phyloP scores from a whole-genome alignment of 192 early-diverging fungal genomes.

The Coemansia sp. region DNA sequence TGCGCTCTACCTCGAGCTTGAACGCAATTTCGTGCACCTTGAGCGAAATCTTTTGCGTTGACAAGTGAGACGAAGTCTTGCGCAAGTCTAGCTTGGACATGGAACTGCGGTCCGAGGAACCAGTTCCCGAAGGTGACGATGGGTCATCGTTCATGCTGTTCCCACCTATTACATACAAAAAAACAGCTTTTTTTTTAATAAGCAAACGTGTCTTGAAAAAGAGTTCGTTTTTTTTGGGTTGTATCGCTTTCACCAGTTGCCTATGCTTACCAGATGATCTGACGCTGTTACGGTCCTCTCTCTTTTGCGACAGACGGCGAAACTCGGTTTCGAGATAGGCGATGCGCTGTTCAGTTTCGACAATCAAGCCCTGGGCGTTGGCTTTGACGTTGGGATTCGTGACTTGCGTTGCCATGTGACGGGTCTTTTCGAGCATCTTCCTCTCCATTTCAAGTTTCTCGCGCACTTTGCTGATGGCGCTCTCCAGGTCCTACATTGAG shows the following conservation, averaged over 20 bases:
- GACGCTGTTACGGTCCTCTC: conserved; percentile 57
- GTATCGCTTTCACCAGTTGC: not conserved
- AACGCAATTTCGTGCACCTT: conserved; percentile 86
- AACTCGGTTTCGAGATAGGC: conserved; percentile 72
- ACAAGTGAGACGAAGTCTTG: conserved; percentile 69
- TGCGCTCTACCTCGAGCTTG: conserved; percentile 93
- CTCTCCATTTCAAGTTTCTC: conserved; percentile 75
- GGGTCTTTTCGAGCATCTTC: conserved; percentile 72
- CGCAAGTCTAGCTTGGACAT: conserved; percentile 64
- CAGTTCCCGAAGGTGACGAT: conserved; percentile 25
- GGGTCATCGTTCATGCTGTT: conserved; percentile 26
- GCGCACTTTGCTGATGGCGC: conserved; percentile 69
- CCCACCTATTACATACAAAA: conserved; percentile 27
- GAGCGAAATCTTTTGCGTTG: conserved; percentile 72
- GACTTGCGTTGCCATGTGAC: conserved; percentile 69
- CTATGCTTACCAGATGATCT: conserved; percentile 31
- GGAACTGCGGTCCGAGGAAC: conserved; percentile 26
- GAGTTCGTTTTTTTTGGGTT: not conserved
- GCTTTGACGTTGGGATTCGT: conserved; percentile 71
- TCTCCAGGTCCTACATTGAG: conserved; percentile 58
- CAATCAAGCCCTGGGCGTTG: conserved; percentile 76
- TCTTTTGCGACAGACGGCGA: conserved; percentile 62
- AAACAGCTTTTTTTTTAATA: not conserved
- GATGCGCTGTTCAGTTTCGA: conserved; percentile 67
- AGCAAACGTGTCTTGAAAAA: conserved; percentile 4